phyloP scores from a whole-genome alignment of 2,329 filamentous ascomycete species.

The Colletotrichum paranaense region DNA sequence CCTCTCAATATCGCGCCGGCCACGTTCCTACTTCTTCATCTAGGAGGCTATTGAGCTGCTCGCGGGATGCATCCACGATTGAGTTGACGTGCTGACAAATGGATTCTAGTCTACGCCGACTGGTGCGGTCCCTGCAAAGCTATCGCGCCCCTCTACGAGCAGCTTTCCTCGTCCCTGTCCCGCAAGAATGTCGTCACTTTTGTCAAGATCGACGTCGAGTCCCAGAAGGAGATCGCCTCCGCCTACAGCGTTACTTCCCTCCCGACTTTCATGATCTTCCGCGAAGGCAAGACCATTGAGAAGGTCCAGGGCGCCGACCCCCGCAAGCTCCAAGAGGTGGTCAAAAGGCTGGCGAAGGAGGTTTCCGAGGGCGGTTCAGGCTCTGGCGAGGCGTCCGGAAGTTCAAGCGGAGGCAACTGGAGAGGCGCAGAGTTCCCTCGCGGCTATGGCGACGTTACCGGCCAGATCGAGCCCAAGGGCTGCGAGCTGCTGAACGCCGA shows the following conservation, averaged over 20 bases:
- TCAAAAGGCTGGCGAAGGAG: conserved; percentile 78
- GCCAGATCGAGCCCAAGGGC: conserved; percentile 81
- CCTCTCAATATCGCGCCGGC: neutral
- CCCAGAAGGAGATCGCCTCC: conserved; percentile 77
- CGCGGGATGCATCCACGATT: neutral
- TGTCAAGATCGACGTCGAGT: conserved; percentile 86
- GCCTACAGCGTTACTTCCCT: conserved; percentile 81
- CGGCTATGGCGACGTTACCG: conserved; percentile 86
- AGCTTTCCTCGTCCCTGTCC: conserved; percentile 77
- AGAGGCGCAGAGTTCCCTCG: conserved; percentile 79
- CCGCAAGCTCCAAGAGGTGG: conserved; percentile 74
- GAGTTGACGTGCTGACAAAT: conserved; percentile 41
- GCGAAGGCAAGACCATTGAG: conserved; percentile 73
- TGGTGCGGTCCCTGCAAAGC: conserved; percentile 88
- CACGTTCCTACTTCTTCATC: too few species aligned
- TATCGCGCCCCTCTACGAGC: conserved; percentile 86
- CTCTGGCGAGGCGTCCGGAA: conserved; percentile 53
- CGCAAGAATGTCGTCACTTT: conserved; percentile 82
- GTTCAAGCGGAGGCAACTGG: conserved; percentile 68
- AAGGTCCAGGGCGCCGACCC: conserved; percentile 81
- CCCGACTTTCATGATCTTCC: conserved; percentile 93
- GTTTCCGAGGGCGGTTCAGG: conserved; percentile 59
- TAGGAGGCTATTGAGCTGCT: neutral
- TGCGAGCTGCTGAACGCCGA: conserved; percentile 91
- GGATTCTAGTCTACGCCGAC: conserved; percentile 80